These are phyloP conservation scores for Oryza coarctata DNA, from an alignment of 176 grass and related monocot genomes.

Conservation along the genomic window DNA sequence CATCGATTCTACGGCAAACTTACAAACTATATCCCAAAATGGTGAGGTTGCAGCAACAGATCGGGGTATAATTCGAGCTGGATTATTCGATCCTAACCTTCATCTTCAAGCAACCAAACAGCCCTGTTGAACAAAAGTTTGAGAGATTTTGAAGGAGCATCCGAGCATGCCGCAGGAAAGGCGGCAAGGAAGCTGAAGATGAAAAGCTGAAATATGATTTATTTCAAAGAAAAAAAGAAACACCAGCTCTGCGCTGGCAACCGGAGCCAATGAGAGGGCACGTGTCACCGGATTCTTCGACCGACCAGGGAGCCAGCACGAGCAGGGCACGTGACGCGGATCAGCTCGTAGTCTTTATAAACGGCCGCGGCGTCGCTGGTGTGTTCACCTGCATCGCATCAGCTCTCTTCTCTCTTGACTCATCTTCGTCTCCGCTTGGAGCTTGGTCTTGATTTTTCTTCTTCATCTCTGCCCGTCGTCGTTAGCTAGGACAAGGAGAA, in stretches of 20 bases:
- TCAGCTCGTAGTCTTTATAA: slow-evolving; percentile 39
- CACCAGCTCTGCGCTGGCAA: slow-evolving; percentile 13
- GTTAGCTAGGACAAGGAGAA: neutral
- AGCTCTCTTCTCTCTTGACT: neutral
- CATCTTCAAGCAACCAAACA: slow-evolving; percentile 3
- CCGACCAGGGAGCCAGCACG: neutral
- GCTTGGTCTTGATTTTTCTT: no score
- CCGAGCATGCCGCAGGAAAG: neutral
- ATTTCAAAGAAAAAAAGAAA: neutral
- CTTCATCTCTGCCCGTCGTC: neutral
- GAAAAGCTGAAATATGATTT: neutral
- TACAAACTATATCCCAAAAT: neutral
- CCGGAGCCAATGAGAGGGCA: slow-evolving; percentile 13
- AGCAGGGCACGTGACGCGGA: slow-evolving; percentile 18
- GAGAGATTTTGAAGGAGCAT: neutral
- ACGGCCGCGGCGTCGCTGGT: neutral
- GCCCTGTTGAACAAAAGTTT: neutral
- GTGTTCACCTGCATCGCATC: neutral
- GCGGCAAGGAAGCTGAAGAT: neutral
- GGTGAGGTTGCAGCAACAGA: neutral
- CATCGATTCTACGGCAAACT: no score
- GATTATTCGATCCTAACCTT: slow-evolving; percentile 10
- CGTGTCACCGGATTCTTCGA: slow-evolving; percentile 19
- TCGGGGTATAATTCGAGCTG: neutral
- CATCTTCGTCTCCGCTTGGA: no score